phyloP scores from a whole-genome alignment of 2,329 filamentous ascomycete species.

The Aaosphaeria pasadenensis region DNA sequence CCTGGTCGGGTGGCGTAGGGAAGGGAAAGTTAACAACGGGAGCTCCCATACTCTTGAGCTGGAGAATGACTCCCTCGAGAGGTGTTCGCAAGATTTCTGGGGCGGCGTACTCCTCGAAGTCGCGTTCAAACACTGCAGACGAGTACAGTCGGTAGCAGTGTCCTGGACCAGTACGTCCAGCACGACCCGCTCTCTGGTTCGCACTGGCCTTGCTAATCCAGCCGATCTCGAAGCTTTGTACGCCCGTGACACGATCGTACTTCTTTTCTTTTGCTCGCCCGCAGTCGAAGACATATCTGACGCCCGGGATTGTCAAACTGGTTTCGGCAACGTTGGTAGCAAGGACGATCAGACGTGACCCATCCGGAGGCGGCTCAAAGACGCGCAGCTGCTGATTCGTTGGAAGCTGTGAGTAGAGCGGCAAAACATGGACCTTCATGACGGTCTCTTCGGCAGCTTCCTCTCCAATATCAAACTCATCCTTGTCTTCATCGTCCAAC shows the following conservation, averaged over 20 bases:
- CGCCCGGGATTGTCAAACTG: conserved; percentile 91
- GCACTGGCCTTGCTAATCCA: conserved; percentile 99
- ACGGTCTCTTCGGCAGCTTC: conserved; percentile 64
- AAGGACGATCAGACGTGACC: conserved; percentile 79
- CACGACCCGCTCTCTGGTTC: conserved; percentile 86
- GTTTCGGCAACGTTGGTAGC: conserved; percentile 98
- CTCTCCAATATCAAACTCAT: conserved; percentile 58
- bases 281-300: conserved; percentile 93
- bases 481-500: conserved; percentile 58
- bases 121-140: conserved; percentile 86
- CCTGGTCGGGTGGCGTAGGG: conserved; percentile 79
- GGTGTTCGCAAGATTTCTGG: conserved; percentile 90
- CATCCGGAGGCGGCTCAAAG: conserved; percentile 80
- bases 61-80: conserved; percentile 83
- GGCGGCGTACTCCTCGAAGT: conserved; percentile 80
- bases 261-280: conserved; percentile 89
- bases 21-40: conserved; percentile 95
- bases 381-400: conserved; percentile 88
- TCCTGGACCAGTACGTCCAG: conserved; percentile 89
- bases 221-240: conserved; percentile 90
- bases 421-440: conserved; percentile 77
- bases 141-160: conserved; percentile 96
- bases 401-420: conserved; percentile 87
- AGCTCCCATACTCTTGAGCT: conserved; percentile 92
- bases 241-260: conserved; percentile 82